A percentile compares a stretch with the other conserved stretches of the same genome.
These are phyloP conservation scores for Hymenoscyphus linearis DNA, from an alignment of 2,329 filamentous ascomycete species.

Conservation along the genomic window DNA sequence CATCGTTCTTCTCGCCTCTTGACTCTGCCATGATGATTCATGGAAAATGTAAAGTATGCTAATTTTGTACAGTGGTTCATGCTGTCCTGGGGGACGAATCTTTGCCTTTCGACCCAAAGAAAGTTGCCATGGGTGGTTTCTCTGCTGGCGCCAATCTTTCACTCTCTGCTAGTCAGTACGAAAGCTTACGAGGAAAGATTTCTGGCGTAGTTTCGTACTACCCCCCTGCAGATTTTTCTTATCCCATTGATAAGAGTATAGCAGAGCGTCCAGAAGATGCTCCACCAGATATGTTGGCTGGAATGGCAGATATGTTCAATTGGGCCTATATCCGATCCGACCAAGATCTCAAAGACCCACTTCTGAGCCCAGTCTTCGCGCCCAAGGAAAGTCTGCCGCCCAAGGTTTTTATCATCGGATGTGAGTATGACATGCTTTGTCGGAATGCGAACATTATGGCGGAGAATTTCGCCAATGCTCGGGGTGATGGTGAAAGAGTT, in stretches of 20 bases:
- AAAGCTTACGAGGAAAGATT: slow-evolving; percentile 29
- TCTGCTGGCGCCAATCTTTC: slow-evolving; percentile 47
- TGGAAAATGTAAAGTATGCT: too few species aligned
- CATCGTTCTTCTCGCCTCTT: too few species aligned
- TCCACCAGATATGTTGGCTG: slow-evolving; percentile 11
- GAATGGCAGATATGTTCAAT: slow-evolving; percentile 14
- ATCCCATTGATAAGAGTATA: slow-evolving; percentile 13
- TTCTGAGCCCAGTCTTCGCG: slow-evolving; percentile 21
- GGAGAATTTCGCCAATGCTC: slow-evolving; percentile 16
- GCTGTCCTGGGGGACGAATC: slow-evolving; percentile 39
- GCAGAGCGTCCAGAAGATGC: slow-evolving; percentile 15
- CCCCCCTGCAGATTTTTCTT: slow-evolving; percentile 38
- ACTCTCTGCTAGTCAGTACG: slow-evolving; percentile 39
- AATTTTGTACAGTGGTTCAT: slow-evolving; percentile 29
- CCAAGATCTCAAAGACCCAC: slow-evolving; percentile 23
- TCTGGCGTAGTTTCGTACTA: slow-evolving; percentile 40
- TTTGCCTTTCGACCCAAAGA: slow-evolving; percentile 40
- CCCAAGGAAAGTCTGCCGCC: slow-evolving; percentile 19
- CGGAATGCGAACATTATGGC: slow-evolving; percentile 22
- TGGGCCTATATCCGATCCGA: slow-evolving; percentile 20
- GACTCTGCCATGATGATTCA: too few species aligned
- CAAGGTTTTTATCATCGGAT: slow-evolving; percentile 23
- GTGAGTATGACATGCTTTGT: slow-evolving; percentile 27
- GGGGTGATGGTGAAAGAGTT: slow-evolving; percentile 9
- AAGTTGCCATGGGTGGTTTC: slow-evolving; percentile 44